Evolutionary conservation across 495 filamentous ascomycete genomes (phyloP), one percentile per base, ranked within the genome.

Genomic region (Staphylotrichum longicolle): DNA sequence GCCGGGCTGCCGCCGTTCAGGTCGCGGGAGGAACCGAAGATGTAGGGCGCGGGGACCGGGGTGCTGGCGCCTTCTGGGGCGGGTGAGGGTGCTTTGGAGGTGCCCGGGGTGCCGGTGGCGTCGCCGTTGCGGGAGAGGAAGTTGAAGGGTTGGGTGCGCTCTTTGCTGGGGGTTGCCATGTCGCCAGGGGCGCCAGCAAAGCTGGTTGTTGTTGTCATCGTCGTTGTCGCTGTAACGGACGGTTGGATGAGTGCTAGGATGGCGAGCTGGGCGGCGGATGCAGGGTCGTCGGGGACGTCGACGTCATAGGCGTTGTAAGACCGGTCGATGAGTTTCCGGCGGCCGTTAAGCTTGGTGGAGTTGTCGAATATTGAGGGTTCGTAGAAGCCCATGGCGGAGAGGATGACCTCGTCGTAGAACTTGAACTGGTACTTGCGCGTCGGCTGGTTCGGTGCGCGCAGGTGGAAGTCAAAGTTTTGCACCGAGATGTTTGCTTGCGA

Each of bases 341-440:
- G 85, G 12, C 90, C 87, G 4, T 78, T 74, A 49, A 98, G 85
- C 74, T 98, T 98, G 27, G 81, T 69, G 5, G 79, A 80, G 68
- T 93, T 86, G 68, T 93, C 88, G 64, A 97, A 96, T 45, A 97
- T 87, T 5, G 80, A 78, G 3, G 94, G 94, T 50, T 93, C 88
- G 70, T 93, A 98, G 73, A 88, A 87, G 20, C 87, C 93, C 86
- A 96, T 89, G 9, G 93, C 90, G 2, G 95, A 90, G 15, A 98
- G 80, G 64, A 93, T 88, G 3, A 92, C 85, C 67, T 98, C 93
- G 65, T 98, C 94, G 70, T 97, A 98, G 7, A 86, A 90, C 79
- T 96, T 98, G 78, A 96, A 97, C 15, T 81, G 79, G 75, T 95
- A 97, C 71, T 94, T 96, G 63, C 85, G 81, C 3, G 94, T 98